Base-by-base conservation (phyloP, 441 rosid genomes). In the Euphorbia neoarborescens region DNA sequence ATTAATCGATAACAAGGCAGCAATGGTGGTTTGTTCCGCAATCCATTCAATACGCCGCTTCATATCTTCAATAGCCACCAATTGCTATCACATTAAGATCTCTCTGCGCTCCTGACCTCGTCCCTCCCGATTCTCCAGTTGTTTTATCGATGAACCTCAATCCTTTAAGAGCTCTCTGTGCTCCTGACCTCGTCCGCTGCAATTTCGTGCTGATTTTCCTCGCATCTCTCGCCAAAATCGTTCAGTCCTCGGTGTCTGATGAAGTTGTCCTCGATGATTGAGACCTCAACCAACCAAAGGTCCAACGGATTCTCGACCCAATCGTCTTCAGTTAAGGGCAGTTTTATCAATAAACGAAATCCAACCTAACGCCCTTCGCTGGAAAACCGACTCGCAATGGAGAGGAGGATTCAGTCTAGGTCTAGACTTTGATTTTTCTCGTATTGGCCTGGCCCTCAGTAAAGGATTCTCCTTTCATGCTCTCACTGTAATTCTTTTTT, bases 321-420 rank as follows among this genome's bases (percentile, higher is more conserved):
- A 46, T 28, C 37, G 13, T 14, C 35, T 27, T n/a, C 35, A 57
- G 28, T 8, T 62, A 66, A 80, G 76, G 73, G 85, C 86, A 62
- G 62, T 64, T 8, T 64, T 83, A 62, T 78, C 88, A 25, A 57
- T 67, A 17, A 76, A 73, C 3, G 94, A 90, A 69, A 65, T 87
- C 27, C 92, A 88, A 5, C 88, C 99, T 0, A 94, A 94, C 71
- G 97, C 92, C 53, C 70, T 77, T 76, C 88, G 86, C 60, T 89
- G 94, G 82, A 80, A 79, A 80, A 75, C 1, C 34, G 87, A 91
- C 76, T 77, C 73, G 0, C 70, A 62, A 5, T 94, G 96, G 95
- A 79, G 86, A 72, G 90, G 95, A 38, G 99, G 99, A 71, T 94
- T 91, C 77, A 91, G 97, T 70, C 81, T 94, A 6, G 99, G 97